Evolutionary conservation across 768 basidiomycete genomes (phyloP).

Genomic region (Termitomyces sp.): DNA sequence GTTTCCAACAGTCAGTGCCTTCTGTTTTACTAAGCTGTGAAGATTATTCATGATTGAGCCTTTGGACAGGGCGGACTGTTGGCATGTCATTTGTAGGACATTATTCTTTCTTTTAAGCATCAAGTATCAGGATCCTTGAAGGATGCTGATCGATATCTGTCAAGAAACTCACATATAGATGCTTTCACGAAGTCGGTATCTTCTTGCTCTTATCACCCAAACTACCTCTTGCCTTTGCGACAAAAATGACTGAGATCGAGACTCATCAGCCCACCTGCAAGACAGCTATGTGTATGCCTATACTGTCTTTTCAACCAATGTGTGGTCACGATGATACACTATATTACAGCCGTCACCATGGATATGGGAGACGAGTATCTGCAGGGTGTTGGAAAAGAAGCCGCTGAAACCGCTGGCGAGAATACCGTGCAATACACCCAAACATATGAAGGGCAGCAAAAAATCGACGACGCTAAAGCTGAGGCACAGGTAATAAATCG

Average conservation of each 20-base stretch:
- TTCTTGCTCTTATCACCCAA: no score
- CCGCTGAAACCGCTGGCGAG: no score
- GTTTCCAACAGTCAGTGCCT: not conserved
- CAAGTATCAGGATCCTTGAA: not conserved
- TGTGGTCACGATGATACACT: not conserved
- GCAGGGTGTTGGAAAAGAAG: conserved; percentile 16
- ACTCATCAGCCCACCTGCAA: conserved; percentile 6
- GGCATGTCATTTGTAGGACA: not conserved
- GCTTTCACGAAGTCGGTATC: not conserved
- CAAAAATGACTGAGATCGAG: not conserved
- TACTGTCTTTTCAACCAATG: not conserved
- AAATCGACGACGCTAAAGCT: conserved; percentile 22
- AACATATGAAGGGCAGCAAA: no score
- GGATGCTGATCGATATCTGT: not conserved
- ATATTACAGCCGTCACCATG: conserved; percentile 5
- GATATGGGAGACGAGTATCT: conserved; percentile 15
- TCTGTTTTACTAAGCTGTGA: not conserved
- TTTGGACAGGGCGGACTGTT: not conserved
- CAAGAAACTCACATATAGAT: not conserved
- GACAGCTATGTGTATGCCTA: conserved; percentile 6
- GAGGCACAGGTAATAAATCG: conserved; percentile 17
- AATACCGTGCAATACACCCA: no score
- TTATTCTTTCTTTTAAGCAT: not conserved
- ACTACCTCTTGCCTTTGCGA: not conserved
- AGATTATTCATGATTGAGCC: not conserved